Base-by-base conservation (phyloP, 139 green algal species). In the Diplosphaera chodatii region DNA sequence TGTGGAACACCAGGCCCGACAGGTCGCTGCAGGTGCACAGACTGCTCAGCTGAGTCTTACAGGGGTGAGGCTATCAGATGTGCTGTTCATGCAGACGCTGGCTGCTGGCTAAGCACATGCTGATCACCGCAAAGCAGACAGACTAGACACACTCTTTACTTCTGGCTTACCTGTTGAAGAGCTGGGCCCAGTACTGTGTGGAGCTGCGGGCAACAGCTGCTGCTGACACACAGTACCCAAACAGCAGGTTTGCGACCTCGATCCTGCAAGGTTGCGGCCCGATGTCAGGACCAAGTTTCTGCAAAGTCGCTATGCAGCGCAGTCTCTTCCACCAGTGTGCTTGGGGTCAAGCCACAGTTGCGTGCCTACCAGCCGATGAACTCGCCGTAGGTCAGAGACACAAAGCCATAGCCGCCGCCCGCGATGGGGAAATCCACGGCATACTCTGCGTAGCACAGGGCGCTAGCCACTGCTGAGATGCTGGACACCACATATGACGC, bases 381-480 rank as follows among this genome's bases (percentile, higher is more conserved):
- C 78, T 96, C 91, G 0, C 91, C 91, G 32, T 91, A 91, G 20
- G 84, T 91, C 34, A 92, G 48, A 59, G 55, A 74, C 25, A 93
- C 78, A 80, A 95, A 97, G 66, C 86, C 87, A 76, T 92, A 96
- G 25, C 92, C 89, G 22, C 91, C 88, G 1, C 92, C 92, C 3
- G 91, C 80, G 13, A 93, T 77, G 6, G 88, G 83, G 25, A 94
- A 65, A 62, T 91, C 84, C 0, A 84, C 81, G 1, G 91, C 89
- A 73, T 92, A 97, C 81, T 97, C 92, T 15, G 89, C 74, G 76
- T 97, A 97, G 73, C 84, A 92, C 27, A 97, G 73, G 16, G 88
- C 89, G 0, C 84, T 91, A 22, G 97, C 78, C 64, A 94, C 63
- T 21, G 90, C 88, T 1, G 91, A 90, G 8, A 88, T 22, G 1